Evolutionary conservation across 129 eudicot species (phyloP).

Genomic region (Mikania micrantha): DNA sequence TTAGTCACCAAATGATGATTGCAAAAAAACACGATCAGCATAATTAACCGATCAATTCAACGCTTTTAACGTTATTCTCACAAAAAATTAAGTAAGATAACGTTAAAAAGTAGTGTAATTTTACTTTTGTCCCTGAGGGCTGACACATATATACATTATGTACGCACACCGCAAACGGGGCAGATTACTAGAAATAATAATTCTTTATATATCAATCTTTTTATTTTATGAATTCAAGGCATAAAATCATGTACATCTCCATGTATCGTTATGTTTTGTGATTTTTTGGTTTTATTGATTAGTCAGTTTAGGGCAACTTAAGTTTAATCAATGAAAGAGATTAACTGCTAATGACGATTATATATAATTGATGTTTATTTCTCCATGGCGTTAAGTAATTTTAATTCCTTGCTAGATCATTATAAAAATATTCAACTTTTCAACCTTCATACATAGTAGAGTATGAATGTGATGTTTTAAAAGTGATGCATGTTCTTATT

Average conservation of each 20-base stretch:
- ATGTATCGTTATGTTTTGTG: background rate
- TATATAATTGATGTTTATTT: background rate
- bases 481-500: conserved; percentile 22
- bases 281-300: background rate
- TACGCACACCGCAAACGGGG: too few species aligned
- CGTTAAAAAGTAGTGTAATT: too few species aligned
- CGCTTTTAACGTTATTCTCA: too few species aligned
- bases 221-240: background rate
- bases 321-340: background rate
- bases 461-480: background rate
- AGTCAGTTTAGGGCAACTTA: background rate
- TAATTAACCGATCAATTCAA: too few species aligned
- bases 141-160: too few species aligned
- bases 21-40: background rate
- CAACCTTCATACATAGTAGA: too few species aligned
- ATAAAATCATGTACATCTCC: background rate
- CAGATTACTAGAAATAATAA: background rate
- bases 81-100: too few species aligned
- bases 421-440: background rate
- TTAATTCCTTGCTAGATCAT: background rate
- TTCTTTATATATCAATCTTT: background rate
- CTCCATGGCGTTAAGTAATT: background rate
- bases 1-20: background rate
- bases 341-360: background rate
- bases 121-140: too few species aligned